Evolutionary conservation across 2,329 filamentous ascomycete species (phyloP), one percentile per base, ranked within the genome.

Genomic region (Tolypocladium tropicale): DNA sequence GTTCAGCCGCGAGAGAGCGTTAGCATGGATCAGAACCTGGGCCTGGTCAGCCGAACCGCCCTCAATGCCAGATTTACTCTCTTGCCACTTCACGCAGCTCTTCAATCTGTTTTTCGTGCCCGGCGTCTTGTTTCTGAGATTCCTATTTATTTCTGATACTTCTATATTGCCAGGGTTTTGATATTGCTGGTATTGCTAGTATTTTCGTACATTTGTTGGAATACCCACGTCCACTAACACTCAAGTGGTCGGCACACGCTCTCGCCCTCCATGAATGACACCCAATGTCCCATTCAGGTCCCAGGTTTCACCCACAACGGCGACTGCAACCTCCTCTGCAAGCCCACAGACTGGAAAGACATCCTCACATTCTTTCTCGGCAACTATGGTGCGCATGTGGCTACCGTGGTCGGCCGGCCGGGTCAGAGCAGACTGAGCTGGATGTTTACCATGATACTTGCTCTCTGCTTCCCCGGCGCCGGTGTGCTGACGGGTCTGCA

Each of bases 311-410:
- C 56, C 16, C 56, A 57, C 46, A 55, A 57, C 21, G 56, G 56
- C 37, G 56, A 57, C 49, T 57, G 56, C 56, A 57, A 51, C n/a
- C 56, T 57, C 32, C 28, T 57, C 12, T 57, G 56, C 32, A 57
- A 50, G 34, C 21, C 56, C 14, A 39, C 56, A 12, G 36, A 30
- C 2, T 57, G 52, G 52, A 57, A 57, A 16, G 53, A 57, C 30
- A 55, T 57, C 25, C 2, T 50, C 30, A 14, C 34, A n/a, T 57
- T 57, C 16, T 57, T 57, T 18, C 37, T 57, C 11, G 53, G 56
- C 23, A 57, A 57, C 18, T 57, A 57, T 25, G 56, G n/a, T 4
- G 56, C 56, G 2, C 56, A 57, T 11, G 56, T 28, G 10, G 56
- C 48, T 11, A 57, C 56, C 14, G 53, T 57, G 39, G 37, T 57